Conservation (phyloP, 768 basidiomycete genomes). For the Mycena alexandri region DNA sequence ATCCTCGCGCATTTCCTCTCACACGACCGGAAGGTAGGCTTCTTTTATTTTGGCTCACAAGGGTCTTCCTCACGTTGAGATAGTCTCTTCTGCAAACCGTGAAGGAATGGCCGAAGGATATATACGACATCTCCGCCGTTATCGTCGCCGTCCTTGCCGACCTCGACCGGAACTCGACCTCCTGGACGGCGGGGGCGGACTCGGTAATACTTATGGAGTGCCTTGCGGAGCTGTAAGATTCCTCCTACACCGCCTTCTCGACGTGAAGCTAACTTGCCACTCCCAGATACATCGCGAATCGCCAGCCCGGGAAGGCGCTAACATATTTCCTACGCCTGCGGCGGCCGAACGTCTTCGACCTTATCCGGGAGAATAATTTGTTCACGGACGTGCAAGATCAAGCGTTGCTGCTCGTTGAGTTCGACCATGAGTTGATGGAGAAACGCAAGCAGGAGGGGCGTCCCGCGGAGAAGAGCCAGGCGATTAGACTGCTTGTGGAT, state of each 20-base stretch:
- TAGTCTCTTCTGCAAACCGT: conserved; percentile 85
- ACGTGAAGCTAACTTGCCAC: conserved; percentile 1
- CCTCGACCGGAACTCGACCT: conserved; percentile 73
- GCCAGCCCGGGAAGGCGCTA: conserved; percentile 94
- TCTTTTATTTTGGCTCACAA: neutral
- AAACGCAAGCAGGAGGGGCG: conserved; percentile 61
- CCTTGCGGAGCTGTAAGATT: conserved; percentile 84
- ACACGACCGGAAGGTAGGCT: conserved; percentile 76
- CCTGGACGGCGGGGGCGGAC: conserved; percentile 62
- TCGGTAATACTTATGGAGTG: conserved; percentile 90
- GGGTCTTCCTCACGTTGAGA: neutral
- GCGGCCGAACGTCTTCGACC: conserved; percentile 90
- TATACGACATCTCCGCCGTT: conserved; percentile 90
- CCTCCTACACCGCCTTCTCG: neutral
- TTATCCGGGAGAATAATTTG: conserved; percentile 93
- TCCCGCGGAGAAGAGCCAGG: conserved; percentile 70
- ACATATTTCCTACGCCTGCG: conserved; percentile 91
- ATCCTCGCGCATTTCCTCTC: conserved; percentile 88
- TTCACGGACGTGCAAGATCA: conserved; percentile 97
- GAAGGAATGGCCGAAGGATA: conserved; percentile 89
- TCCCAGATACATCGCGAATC: conserved; percentile 82
- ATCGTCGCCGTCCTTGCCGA: conserved; percentile 91
- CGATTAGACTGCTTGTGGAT: conserved; percentile 89
- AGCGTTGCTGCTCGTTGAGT: conserved; percentile 91
- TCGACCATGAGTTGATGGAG: conserved; percentile 88